Evolutionary conservation across 208 protist species (phyloP).

Genomic region (Trypanosoma vivax): DNA sequence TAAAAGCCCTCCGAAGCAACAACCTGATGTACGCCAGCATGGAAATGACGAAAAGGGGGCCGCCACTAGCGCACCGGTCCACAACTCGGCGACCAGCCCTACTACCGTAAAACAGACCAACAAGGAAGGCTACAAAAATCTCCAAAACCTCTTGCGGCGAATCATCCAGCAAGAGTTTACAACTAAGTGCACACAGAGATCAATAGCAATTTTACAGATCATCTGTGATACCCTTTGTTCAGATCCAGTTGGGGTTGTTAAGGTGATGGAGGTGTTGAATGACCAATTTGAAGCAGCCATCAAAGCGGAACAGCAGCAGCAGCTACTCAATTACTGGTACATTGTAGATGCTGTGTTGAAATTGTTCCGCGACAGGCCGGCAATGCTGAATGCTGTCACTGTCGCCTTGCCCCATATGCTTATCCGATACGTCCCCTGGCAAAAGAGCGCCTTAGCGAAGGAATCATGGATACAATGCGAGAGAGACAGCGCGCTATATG

Average conservation of each 20-base stretch:
- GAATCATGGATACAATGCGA: constrained; percentile 6
- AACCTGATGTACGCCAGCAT: no score
- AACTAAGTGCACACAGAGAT: constrained; percentile 8
- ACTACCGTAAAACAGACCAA: no score
- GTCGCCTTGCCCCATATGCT: constrained; percentile 14
- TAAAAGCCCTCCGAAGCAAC: no score
- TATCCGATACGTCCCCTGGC: constrained; percentile 11
- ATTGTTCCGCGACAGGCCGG: constrained; percentile 6
- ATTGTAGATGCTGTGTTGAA: constrained; percentile 18
- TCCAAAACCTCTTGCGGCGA: constrained; percentile 15
- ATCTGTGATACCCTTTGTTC: constrained; percentile 13
- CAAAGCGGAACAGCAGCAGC: neutral
- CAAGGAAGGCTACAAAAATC: neutral
- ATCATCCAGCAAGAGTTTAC: constrained; percentile 13
- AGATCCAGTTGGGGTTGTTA: constrained; percentile 3
- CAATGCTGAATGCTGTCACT: constrained; percentile 11
- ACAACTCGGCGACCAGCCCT: no score
- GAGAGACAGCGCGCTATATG: constrained; percentile 1
- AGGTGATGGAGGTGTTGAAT: constrained; percentile 15
- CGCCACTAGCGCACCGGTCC: no score
- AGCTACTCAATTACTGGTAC: constrained; percentile 14
- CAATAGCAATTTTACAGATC: constrained; percentile 3
- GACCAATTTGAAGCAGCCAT: constrained; percentile 8
- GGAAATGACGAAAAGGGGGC: no score
- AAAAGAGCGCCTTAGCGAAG: constrained; percentile 3